Evolutionary conservation across 2,329 filamentous ascomycete species (phyloP), one percentile per base, ranked within the genome.

Genomic region (Byssothecium circinans): DNA sequence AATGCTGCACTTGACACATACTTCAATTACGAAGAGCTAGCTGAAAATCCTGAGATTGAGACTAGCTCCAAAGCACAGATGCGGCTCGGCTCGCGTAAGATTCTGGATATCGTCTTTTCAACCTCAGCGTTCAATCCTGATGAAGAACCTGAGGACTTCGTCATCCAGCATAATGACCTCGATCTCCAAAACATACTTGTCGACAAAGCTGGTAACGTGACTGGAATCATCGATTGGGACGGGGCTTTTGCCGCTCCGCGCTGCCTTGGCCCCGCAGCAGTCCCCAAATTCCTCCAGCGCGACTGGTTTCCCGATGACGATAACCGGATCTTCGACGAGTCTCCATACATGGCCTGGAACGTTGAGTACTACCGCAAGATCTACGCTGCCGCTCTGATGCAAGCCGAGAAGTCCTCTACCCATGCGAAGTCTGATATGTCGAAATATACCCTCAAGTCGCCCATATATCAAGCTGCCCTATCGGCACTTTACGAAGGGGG

Each of bases 121-220:
- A 12, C n/a, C 10, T 18, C 17, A 2, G 11, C 30, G 7, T 43
- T 43, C 18, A 33, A 43, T n/a, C n/a, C n/a, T n/a, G n/a, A n/a
- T n/a, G n/a, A n/a, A n/a, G n/a, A n/a, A n/a, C n/a, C n/a, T n/a
- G n/a, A n/a, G n/a, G n/a, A n/a, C n/a, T n/a, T n/a, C n/a, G n/a
- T n/a, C n/a, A n/a, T n/a, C n/a, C n/a, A n/a, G n/a, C n/a, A n/a
- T n/a, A n/a, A n/a, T n/a, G n/a, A n/a, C n/a, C n/a, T n/a, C n/a
- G n/a, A n/a, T n/a, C n/a, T n/a, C 19, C 30, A 64, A n/a, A 65
- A 66, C 43, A 58, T 64, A 22, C 45, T 63, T 3, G 44, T 51
- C 23, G 50, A 58, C 34, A 35, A 42, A 10, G 33, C 33, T 1
- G 59, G 57, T 14, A 37, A 53, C 15, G 46, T 61, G 1, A 58